Evolutionary conservation across 768 basidiomycete species (phyloP), one percentile per base, ranked within the genome.

Genomic region (Mycena vulgaris): DNA sequence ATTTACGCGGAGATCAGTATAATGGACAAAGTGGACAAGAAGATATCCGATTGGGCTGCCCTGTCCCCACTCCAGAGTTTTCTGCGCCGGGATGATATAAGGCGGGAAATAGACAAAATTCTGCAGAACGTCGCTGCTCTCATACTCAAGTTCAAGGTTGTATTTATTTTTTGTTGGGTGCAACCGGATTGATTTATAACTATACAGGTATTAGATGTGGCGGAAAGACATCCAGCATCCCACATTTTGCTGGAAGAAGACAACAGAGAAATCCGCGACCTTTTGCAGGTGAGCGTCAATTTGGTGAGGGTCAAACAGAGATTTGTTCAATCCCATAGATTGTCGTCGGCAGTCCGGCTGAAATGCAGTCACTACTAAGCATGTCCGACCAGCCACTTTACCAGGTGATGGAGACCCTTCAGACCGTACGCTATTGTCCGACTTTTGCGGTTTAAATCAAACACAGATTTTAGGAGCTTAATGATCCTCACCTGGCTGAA

Each of bases 371-470:
- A 0, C 66, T 87, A 33, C 65, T 83, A 28, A 76, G 71, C 64
- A 79, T 78, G 67, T 78, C 82, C 16, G 72, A 78, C 52, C 71
- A 73, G 37, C 77, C 81, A 35, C 77, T 85, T 13, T 80, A 83
- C 59, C 78, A 80, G 37, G 77, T 85, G 48, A 86, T 87, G 85
- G 77, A 80, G 61, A 78, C 79, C 42, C 76, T 87, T 25, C 85
- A 86, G 74, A 82, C 77, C 21, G 85, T 84, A 61, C 27, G 80
- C 69, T 48, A 23, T 28, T 39, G n/a, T 30, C 3, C 39, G 31
- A 31, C 37, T 63, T 64, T 64, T 56, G 1, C 7, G n/a, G 42
- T 33, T 5, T 33, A 9, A 10, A n/a, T 55, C 10, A 19, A 39
- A 45, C 23, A 31, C 21, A 23, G 30, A 31, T 21, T 67, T 33